Percentiles rank a stretch among this genome's conserved stretches.
phyloP scores from a whole-genome alignment of 495 filamentous ascomycete genomes.

The Evansstolkia leycettana region DNA sequence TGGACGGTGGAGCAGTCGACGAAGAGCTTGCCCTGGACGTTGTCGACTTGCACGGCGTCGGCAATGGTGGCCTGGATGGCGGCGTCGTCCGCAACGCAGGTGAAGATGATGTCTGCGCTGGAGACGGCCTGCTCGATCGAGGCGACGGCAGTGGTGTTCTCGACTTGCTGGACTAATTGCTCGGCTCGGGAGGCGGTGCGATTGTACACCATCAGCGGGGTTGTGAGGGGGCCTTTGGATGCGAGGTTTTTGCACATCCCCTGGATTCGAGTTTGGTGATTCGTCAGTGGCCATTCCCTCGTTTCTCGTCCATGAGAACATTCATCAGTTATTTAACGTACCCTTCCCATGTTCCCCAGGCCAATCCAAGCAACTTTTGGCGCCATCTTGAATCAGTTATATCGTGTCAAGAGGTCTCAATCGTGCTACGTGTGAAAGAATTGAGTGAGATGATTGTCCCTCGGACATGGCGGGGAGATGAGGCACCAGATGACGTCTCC shows the following conservation, averaged over 20 bases:
- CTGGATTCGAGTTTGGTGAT: slow-evolving; percentile 24
- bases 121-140: slow-evolving; percentile 53
- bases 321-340: slow-evolving; percentile 27
- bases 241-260: slow-evolving; percentile 81
- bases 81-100: slow-evolving; percentile 67
- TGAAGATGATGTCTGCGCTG: slow-evolving; percentile 69
- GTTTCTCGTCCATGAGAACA: slow-evolving; percentile 1
- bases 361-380: slow-evolving; percentile 59
- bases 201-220: slow-evolving; percentile 69
- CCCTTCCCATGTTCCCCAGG: slow-evolving; percentile 83
- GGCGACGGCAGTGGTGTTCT: slow-evolving; percentile 46
- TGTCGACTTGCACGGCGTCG: slow-evolving; percentile 29
- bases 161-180: slow-evolving; percentile 42
- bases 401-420: too few species aligned
- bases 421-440: too few species aligned
- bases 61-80: slow-evolving; percentile 50
- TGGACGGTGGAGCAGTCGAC: slow-evolving; percentile 84
- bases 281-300: slow-evolving; percentile 9
- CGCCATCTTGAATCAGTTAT: slow-evolving; percentile 12
- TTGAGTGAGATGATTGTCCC: too few species aligned
- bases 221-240: slow-evolving; percentile 56
- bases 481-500: too few species aligned
- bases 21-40: slow-evolving; percentile 34
- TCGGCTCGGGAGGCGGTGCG: slow-evolving; percentile 51
- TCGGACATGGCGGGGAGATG: too few species aligned